Percentiles rank a stretch among this genome's conserved stretches.
Conservation (phyloP, 345 rosid genomes). For the Rhodamnia argentea region DNA sequence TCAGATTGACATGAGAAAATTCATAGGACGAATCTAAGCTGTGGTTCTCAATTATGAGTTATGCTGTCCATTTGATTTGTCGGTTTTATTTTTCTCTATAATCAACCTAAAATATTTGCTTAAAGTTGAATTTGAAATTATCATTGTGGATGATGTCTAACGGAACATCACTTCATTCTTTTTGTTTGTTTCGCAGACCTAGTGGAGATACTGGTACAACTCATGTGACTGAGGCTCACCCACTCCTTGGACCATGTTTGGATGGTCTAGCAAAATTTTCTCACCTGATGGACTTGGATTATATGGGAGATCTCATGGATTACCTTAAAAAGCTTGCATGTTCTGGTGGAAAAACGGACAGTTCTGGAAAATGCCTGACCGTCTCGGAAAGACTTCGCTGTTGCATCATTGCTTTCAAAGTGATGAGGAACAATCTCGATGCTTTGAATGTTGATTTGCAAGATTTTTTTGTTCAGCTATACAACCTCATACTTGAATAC, state of each 20-base stretch:
- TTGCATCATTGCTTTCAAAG: constrained; percentile 92
- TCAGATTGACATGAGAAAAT: not conserved
- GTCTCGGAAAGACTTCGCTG: constrained; percentile 75
- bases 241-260: constrained; percentile 75
- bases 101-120: not conserved
- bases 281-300: constrained; percentile 76
- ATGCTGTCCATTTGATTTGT: not conserved
- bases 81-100: not conserved
- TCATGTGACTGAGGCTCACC: constrained; percentile 35
- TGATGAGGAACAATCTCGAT: constrained; percentile 90
- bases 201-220: constrained; percentile 26
- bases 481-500: constrained; percentile 79
- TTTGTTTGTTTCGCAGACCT: not conserved
- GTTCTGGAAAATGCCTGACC: constrained; percentile 31
- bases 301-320: constrained; percentile 83
- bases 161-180: not conserved
- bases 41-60: not conserved
- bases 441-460: constrained; percentile 95
- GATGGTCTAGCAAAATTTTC: constrained; percentile 83
- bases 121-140: not conserved
- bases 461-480: constrained; percentile 81
- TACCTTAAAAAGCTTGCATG: constrained; percentile 80
- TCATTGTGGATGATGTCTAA: not conserved
- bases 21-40: not conserved
- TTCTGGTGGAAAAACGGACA: constrained; percentile 23